Evolutionary conservation across 495 filamentous ascomycete species (phyloP).

Genomic region (Trichocladium uniseriatum): DNA sequence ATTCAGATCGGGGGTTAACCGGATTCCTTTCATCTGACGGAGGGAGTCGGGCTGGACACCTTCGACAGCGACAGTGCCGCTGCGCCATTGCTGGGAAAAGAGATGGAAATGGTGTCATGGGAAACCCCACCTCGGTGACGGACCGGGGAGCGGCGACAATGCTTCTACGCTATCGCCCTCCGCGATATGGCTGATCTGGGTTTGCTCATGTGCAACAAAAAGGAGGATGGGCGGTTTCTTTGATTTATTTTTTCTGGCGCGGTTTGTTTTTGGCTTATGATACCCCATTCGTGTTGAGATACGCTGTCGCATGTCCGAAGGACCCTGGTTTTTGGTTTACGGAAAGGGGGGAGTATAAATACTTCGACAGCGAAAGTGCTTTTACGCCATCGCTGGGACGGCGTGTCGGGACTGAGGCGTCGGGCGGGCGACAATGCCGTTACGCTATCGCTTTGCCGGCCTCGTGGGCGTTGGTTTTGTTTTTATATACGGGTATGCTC

Average conservation of each 20-base stretch:
- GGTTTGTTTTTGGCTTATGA: conserved; percentile 30
- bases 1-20: conserved; percentile 11
- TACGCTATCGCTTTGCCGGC: conserved; percentile 45
- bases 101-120: conserved; percentile 20
- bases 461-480: conserved; percentile 39
- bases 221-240: conserved; percentile 6
- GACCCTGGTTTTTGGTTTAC: conserved; percentile 10
- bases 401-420: conserved; percentile 42
- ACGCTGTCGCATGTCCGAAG: conserved; percentile 32
- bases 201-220: conserved; percentile 18
- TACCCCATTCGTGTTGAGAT: conserved; percentile 52
- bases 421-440: conserved; percentile 43
- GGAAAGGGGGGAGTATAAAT: conserved; percentile 1
- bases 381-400: conserved; percentile 51
- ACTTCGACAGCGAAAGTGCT: conserved; percentile 48
- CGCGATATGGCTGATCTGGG: conserved; percentile 6
- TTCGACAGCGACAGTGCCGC: conserved; percentile 35
- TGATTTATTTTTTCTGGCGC: too few species aligned
- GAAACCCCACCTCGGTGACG: conserved; percentile 5
- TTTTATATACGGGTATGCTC: not conserved
- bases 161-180: conserved; percentile 16
- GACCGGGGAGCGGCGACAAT: conserved; percentile 27
- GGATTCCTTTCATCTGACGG: conserved; percentile 19
- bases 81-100: conserved; percentile 32
- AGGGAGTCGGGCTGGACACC: conserved; percentile 15